Evolutionary conservation across 441 rosid genomes (phyloP).

Genomic region (Populus trichocarpa): DNA sequence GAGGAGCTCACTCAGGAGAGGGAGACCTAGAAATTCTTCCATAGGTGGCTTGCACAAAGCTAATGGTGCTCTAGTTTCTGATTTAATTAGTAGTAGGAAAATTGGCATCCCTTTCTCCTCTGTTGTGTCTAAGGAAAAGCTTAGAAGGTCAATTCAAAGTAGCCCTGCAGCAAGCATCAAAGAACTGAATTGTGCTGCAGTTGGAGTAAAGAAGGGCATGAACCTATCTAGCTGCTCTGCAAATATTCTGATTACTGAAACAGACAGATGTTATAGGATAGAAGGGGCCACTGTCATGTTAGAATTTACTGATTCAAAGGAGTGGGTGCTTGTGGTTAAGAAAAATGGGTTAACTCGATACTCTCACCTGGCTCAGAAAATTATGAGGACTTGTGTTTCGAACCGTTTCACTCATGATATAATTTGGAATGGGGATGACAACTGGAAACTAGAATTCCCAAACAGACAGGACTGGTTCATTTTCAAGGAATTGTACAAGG

Average conservation of each 20-base stretch:
- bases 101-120: constrained; percentile 49
- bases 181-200: constrained; percentile 29
- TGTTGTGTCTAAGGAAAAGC: constrained; percentile 38
- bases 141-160: constrained; percentile 39
- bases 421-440: constrained; percentile 68
- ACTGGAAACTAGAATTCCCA: constrained; percentile 86
- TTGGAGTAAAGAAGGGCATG: constrained; percentile 26
- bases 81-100: constrained; percentile 49
- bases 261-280: constrained; percentile 78
- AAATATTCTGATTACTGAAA: constrained; percentile 46
- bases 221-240: constrained; percentile 54
- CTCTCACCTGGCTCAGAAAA: constrained; percentile 46
- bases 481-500: constrained; percentile 85
- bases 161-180: constrained; percentile 28
- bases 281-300: constrained; percentile 51
- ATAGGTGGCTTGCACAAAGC: constrained; percentile 39
- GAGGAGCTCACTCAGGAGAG: constrained; percentile 69
- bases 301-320: constrained; percentile 56
- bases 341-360: constrained; percentile 45
- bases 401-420: constrained; percentile 67
- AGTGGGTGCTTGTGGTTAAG: constrained; percentile 68
- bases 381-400: constrained; percentile 53
- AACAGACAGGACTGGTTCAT: constrained; percentile 62
- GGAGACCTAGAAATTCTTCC: constrained; percentile 58
- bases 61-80: constrained; percentile 52